A percentile compares a stretch with the other conserved stretches of the same genome.
Evolutionary conservation across 2,329 filamentous ascomycete species (phyloP).

Genomic region (Apiospora phragmitis): DNA sequence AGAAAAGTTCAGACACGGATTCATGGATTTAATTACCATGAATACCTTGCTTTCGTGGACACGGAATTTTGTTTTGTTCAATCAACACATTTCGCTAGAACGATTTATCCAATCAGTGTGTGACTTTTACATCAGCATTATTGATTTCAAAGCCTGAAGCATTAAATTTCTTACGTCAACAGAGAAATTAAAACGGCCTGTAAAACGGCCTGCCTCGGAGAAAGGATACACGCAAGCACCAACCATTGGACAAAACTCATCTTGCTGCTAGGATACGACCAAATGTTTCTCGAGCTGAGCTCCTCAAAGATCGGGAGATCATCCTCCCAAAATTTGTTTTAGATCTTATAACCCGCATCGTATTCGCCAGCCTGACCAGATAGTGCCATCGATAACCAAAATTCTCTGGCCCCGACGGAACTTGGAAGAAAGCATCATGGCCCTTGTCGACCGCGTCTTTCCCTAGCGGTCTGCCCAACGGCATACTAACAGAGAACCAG

Average conservation of each 20-base stretch:
- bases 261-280: neutral
- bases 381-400: neutral
- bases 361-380: neutral
- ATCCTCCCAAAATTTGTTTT: neutral
- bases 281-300: neutral
- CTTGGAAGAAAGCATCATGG: neutral
- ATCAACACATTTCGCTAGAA: neutral
- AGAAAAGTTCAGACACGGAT: too few relatives aligned
- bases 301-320: neutral
- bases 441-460: neutral
- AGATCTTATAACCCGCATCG: neutral
- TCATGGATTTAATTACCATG: too few relatives aligned
- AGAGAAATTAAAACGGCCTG: neutral
- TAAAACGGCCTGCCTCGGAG: neutral
- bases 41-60: fast-evolving
- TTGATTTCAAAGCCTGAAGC: neutral
- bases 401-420: neutral
- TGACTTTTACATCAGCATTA: neutral
- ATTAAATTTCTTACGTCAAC: neutral
- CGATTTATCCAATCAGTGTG: neutral
- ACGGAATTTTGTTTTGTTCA: neutral
- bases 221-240: neutral
- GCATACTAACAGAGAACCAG: neutral
- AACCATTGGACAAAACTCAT: neutral
- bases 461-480: neutral